Evolutionary conservation across 768 basidiomycete species (phyloP).

Genomic region (Termitomyces titanicus): DNA sequence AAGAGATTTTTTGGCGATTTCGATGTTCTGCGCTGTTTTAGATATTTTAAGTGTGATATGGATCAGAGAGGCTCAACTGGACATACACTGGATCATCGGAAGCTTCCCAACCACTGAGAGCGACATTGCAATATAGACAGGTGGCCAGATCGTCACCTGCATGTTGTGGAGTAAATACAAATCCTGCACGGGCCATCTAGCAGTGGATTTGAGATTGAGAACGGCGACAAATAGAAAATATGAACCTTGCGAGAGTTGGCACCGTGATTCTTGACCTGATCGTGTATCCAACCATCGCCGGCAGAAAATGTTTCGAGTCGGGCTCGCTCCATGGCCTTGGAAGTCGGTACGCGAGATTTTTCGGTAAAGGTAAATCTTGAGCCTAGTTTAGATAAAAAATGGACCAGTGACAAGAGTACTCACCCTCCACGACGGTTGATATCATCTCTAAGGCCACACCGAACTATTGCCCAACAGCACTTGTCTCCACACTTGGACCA

Average conservation of each 20-base stretch:
- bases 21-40: conserved; percentile 66
- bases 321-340: conserved; percentile 69
- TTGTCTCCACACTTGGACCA: conserved; percentile 56
- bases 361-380: conserved; percentile 58
- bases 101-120: conserved; percentile 83
- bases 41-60: conserved; percentile 1
- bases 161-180: conserved; percentile 70
- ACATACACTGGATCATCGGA: conserved; percentile 86
- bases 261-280: conserved; percentile 53
- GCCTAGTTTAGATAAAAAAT: conserved; percentile 7
- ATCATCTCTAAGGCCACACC: conserved; percentile 66
- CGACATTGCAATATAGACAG: conserved; percentile 81
- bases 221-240: not conserved
- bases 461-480: conserved; percentile 80
- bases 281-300: conserved; percentile 67
- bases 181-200: conserved; percentile 89
- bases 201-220: not conserved
- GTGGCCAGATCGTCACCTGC: conserved; percentile 75
- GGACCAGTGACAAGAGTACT: not conserved
- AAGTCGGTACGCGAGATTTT: conserved; percentile 59
- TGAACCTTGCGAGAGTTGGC: conserved; percentile 70
- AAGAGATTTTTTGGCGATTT: conserved; percentile 46
- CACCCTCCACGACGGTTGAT: conserved; percentile 56
- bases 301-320: conserved; percentile 61
- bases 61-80: conserved; percentile 2